Percentiles rank a stretch among this genome's conserved stretches.
Evolutionary conservation across 2,329 filamentous ascomycete genomes (phyloP).

Genomic region (Thermoascus crustaceus): DNA sequence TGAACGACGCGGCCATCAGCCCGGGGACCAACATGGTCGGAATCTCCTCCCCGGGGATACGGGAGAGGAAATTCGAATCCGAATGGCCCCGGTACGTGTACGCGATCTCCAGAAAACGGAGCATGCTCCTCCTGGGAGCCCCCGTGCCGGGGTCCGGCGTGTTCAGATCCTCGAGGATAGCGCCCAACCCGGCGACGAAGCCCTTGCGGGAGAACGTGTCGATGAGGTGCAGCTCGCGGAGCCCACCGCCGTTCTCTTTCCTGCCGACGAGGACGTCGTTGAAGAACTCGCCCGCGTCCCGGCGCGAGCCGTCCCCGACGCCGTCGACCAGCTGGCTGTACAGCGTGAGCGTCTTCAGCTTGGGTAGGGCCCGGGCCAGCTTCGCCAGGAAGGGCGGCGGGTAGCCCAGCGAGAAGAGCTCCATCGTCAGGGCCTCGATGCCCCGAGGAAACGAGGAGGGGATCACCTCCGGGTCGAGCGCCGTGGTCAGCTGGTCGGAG

Average conservation of each 20-base stretch:
- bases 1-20: conserved; percentile 31
- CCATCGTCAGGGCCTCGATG: conserved; percentile 40
- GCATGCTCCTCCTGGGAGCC: conserved; percentile 13
- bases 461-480: conserved; percentile 12
- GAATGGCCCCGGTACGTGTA: conserved; percentile 40
- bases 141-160: neutral
- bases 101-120: conserved; percentile 40
- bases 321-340: conserved; percentile 42
- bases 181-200: conserved; percentile 29
- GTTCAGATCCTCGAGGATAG: conserved; percentile 13
- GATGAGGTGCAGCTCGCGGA: conserved; percentile 40
- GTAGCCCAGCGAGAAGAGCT: conserved; percentile 43
- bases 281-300: conserved; percentile 38
- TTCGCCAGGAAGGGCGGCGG: conserved; percentile 35
- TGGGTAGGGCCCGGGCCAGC: conserved; percentile 32
- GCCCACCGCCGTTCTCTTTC: conserved; percentile 18
- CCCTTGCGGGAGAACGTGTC: conserved; percentile 38
- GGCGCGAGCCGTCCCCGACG: conserved; percentile 27
- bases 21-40: conserved; percentile 28
- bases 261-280: conserved; percentile 4
- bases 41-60: conserved; percentile 31
- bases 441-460: conserved; percentile 28
- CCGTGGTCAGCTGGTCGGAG: conserved; percentile 27
- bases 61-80: conserved; percentile 34
- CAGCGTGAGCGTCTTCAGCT: conserved; percentile 36